Conservation (phyloP, 768 basidiomycete species). For the Tylopilus rubrobrunneus region DNA sequence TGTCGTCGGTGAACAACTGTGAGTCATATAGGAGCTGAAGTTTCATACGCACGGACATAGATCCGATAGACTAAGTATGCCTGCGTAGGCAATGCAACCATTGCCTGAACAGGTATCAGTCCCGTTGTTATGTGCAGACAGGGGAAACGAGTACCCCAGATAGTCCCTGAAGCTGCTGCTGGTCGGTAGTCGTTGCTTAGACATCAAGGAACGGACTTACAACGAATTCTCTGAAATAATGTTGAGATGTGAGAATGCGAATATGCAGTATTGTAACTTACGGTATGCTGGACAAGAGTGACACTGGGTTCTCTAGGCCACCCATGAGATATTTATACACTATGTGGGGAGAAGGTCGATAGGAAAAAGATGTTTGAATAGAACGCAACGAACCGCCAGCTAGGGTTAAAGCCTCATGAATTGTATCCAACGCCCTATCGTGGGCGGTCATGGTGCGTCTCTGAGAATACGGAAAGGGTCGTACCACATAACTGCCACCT, state of each 20-base stretch:
- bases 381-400: constrained; percentile 4
- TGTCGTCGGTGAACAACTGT: background rate
- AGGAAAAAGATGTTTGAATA: background rate
- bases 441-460: background rate
- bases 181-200: background rate
- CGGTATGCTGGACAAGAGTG: background rate
- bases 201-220: constrained; percentile 1
- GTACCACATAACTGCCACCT: constrained; percentile 12
- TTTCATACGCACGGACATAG: background rate
- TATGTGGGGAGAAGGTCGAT: background rate
- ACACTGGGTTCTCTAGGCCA: background rate
- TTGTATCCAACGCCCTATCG: background rate
- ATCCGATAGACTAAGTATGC: constrained; percentile 9
- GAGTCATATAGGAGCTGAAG: background rate
- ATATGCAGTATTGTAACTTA: background rate
- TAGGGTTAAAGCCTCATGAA: background rate
- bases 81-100: background rate
- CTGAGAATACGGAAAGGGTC: no score
- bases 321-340: constrained; percentile 4
- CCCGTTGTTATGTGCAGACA: no score
- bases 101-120: background rate
- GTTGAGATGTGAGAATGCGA: background rate
- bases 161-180: constrained; percentile 4
- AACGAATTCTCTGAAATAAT: background rate
- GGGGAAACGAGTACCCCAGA: background rate